Base-by-base conservation (phyloP, 352 stramenopile species). In the Plasmopara muralis region DNA sequence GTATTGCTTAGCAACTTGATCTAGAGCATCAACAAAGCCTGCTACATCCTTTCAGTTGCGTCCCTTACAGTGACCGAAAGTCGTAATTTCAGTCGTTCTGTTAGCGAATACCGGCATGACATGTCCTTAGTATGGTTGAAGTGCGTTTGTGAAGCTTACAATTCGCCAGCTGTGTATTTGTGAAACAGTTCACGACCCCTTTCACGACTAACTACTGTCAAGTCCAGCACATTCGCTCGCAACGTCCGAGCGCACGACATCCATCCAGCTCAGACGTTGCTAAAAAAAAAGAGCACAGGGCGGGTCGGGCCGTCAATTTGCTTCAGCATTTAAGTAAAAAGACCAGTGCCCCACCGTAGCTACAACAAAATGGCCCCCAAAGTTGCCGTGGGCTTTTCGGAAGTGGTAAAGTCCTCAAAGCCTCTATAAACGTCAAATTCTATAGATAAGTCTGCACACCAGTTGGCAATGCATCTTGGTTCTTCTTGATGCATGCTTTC, bases 181-280 rank as follows among this genome's bases (percentile, higher is more conserved):
- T n/a, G 49, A 31, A 20, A 56, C 43, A 10, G 61, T 54, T 72
- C 70, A 86, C 14, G 62, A 72, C 61, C 86, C 78, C 16, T 86
- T 57, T 28, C 75, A 75, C 7, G 87, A 61, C 63, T 77, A 50
- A 89, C 65, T 0, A 60, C 56, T 15, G 57, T 61, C 15, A 71
- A 70, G 40, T 85, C 72, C 35, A 77, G 48, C 50, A 83, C 65
- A 46, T 87, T 70, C 5, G 70, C 72, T 28, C 74, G 75, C 9
- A 85, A 77, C 65, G 20, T 80, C 70, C 6, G 71, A 71, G 64
- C 82, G 86, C 55, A 86, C 76, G 12, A 77, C 54, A 53, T 87
- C 74, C 20, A 25, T 25, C 3, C 13, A 89, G 68, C 16, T 67
- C 54, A 9, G 71, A 62, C 33, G 73, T 84, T 18, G 69, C 59